A percentile compares a stretch with the other conserved stretches of the same genome.
Conservation (phyloP, 495 filamentous ascomycete species). For the Talaromyces wortmannii region DNA sequence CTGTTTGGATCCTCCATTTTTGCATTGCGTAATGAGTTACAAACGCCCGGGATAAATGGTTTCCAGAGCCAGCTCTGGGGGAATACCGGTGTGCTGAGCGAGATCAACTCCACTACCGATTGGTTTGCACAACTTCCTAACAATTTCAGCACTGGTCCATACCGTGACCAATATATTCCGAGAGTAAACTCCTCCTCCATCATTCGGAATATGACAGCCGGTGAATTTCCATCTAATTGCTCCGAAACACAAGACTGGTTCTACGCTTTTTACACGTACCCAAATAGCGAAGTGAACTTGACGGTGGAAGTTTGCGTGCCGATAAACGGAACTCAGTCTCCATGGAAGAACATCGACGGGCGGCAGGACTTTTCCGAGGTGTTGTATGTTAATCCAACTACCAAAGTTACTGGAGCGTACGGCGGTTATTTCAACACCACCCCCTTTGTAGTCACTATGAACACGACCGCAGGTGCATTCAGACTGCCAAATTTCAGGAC, state of each 20-base stretch:
- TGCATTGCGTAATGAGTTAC: not conserved
- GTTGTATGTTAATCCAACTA: slow-evolving; percentile 9
- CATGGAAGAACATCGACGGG: slow-evolving; percentile 8
- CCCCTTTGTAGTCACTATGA: slow-evolving; percentile 11
- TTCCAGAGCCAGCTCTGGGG: not conserved
- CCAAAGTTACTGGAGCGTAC: slow-evolving; percentile 5
- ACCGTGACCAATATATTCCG: slow-evolving; percentile 13
- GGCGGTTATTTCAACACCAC: too few species aligned
- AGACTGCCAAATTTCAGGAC: slow-evolving; percentile 26
- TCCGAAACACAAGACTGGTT: not conserved
- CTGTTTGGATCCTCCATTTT: not conserved
- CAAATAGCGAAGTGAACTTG: not conserved
- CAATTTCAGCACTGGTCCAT: slow-evolving; percentile 13
- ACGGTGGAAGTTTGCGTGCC: slow-evolving; percentile 5
- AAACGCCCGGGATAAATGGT: not conserved
- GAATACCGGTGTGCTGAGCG: not conserved
- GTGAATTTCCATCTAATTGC: slow-evolving; percentile 4
- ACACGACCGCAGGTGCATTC: slow-evolving; percentile 24
- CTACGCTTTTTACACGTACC: not conserved
- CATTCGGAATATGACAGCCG: slow-evolving; percentile 1
- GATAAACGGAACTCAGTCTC: slow-evolving; percentile 1
- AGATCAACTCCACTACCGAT: not conserved
- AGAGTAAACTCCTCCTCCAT: slow-evolving; percentile 16
- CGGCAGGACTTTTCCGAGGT: slow-evolving; percentile 13
- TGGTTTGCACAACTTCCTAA: slow-evolving; percentile 7